These are phyloP conservation scores for Sicyos baderoa DNA, from an alignment of 306 rosid species.

Conservation along the genomic window DNA sequence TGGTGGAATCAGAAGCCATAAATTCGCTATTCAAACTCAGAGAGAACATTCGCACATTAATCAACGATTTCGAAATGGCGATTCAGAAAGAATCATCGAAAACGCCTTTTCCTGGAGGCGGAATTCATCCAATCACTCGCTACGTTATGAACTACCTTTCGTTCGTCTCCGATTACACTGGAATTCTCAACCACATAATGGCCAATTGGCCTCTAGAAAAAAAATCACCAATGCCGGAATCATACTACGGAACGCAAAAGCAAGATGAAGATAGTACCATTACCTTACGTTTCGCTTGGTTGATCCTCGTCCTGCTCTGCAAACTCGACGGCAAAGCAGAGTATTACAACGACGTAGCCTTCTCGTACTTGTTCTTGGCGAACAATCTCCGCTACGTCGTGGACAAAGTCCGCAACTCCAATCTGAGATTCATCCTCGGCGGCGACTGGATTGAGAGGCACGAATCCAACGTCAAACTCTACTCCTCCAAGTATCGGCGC, in stretches of 20 bases:
- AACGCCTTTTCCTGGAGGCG: constrained; percentile 43
- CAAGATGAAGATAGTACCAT: constrained; percentile 25
- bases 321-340: constrained; percentile 48
- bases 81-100: constrained; percentile 47
- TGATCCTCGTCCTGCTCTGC: constrained; percentile 49
- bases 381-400: constrained; percentile 65
- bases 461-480: constrained; percentile 42
- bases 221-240: constrained; percentile 36
- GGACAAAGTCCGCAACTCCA: constrained; percentile 43
- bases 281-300: constrained; percentile 41
- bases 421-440: constrained; percentile 37
- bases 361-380: constrained; percentile 53
- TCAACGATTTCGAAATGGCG: constrained; percentile 40
- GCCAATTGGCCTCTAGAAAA: constrained; percentile 30
- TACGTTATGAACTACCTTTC: constrained; percentile 56
- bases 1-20: constrained; percentile 33
- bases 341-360: constrained; percentile 47
- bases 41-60: constrained; percentile 28
- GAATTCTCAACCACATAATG: constrained; percentile 32
- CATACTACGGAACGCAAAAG: constrained; percentile 27
- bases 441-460: constrained; percentile 41
- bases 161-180: constrained; percentile 43
- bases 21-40: constrained; percentile 30
- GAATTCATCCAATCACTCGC: constrained; percentile 57
- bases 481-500: constrained; percentile 41